Conservation (phyloP, 2,329 filamentous ascomycete genomes). For the Fusarium globosum region DNA sequence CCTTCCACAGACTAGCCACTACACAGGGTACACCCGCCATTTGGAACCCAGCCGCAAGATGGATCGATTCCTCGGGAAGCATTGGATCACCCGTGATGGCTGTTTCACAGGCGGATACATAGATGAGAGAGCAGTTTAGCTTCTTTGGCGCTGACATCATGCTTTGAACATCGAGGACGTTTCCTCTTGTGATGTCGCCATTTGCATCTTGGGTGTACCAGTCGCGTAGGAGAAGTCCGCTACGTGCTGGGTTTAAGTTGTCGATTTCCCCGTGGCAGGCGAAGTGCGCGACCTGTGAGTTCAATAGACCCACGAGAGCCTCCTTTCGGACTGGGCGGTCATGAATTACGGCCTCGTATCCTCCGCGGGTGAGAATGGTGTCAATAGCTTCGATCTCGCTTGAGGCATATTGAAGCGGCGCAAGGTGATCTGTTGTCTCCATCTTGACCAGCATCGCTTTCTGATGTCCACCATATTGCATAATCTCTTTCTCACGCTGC, state of each 20-base stretch:
- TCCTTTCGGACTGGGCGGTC: not conserved
- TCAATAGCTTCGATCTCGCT: not conserved
- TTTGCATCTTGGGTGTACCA: not conserved
- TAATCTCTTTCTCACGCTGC: not conserved
- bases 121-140: not conserved
- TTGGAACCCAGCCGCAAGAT: not conserved
- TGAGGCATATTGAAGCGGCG: not conserved
- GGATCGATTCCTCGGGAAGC: not conserved
- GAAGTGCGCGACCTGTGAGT: not conserved
- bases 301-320: not conserved
- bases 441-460: not conserved
- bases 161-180: not conserved
- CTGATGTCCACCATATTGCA: fast-evolving
- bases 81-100: not conserved
- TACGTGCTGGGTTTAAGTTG: not conserved
- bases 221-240: not conserved
- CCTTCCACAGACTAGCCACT: not conserved
- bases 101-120: not conserved
- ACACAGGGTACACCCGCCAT: not conserved
- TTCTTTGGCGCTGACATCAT: not conserved
- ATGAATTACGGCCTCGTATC: not conserved
- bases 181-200: not conserved
- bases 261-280: not conserved
- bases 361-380: not conserved
- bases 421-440: not conserved